Evolutionary conservation across 2,329 filamentous ascomycete genomes (phyloP).

Genomic region (Phyllosticta citrichinensis): DNA sequence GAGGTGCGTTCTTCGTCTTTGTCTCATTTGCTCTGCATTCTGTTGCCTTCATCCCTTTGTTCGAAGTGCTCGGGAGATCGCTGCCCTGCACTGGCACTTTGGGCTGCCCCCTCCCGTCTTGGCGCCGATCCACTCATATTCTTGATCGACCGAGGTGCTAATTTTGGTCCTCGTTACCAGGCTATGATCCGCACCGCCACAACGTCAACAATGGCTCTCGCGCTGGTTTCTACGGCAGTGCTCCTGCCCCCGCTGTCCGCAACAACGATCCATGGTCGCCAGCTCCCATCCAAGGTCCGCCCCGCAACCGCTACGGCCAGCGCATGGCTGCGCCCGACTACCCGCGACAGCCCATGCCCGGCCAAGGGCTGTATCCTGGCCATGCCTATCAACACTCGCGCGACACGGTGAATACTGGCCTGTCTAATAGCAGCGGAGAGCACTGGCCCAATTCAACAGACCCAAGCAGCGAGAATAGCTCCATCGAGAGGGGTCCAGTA

Average conservation of each 20-base stretch:
- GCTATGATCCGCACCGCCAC: slow-evolving; percentile 2
- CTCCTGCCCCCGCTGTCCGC: slow-evolving; percentile 13
- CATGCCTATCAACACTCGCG: slow-evolving; percentile 66
- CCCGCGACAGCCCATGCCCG: slow-evolving; percentile 26
- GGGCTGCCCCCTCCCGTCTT: slow-evolving; percentile 8
- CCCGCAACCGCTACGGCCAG: slow-evolving; percentile 28
- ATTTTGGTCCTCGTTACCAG: slow-evolving; percentile 3
- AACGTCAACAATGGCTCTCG: slow-evolving; percentile 13
- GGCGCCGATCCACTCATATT: background rate
- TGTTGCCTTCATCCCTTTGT: background rate
- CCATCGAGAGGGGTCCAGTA: slow-evolving; percentile 54
- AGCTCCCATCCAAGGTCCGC: slow-evolving; percentile 23
- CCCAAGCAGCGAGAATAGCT: slow-evolving; percentile 89
- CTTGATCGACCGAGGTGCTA: background rate
- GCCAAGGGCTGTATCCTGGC: slow-evolving; percentile 34
- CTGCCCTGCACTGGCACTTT: background rate
- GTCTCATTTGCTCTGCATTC: slow-evolving; percentile 1
- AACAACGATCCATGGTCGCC: slow-evolving; percentile 23
- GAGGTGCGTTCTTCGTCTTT: slow-evolving; percentile 6
- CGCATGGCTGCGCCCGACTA: slow-evolving; percentile 16
- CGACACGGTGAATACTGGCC: slow-evolving; percentile 74
- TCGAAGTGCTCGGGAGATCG: slow-evolving; percentile 3
- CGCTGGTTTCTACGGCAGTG: slow-evolving; percentile 26
- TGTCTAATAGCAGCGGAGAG: slow-evolving; percentile 63
- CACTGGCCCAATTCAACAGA: slow-evolving; percentile 74